Base-by-base conservation (phyloP, 2,329 filamentous ascomycete species). In the Drechslerella coelobrocha region DNA sequence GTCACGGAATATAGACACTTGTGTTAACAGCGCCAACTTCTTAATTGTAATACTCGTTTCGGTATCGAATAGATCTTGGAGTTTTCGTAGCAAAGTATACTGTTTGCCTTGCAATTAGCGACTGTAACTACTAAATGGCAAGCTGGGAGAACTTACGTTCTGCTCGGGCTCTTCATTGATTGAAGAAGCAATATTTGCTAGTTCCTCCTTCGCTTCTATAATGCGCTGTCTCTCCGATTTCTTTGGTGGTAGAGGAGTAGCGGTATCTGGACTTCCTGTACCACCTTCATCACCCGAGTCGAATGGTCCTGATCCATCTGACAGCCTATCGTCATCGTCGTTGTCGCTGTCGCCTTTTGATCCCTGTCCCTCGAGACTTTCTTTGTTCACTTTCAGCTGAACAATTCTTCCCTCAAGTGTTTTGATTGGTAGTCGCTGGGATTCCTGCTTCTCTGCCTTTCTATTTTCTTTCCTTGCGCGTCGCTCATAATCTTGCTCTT, bases 141-240 rank as follows among this genome's bases (percentile, higher is more conserved):
- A 4, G 31, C 14, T 41, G 2, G 21, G 24, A n/a, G 19, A 41
- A 45, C 87, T 86, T 41, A 89, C 85, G 78, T 99, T 88, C 78
- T 97, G 93, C 78, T 99, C 95, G 0, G 94, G 94, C 72, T 94
- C 88, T 78, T 97, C 92, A 76, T 94, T 97, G 76, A 99, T 84
- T 55, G 88, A 81, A 51, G 84, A 84, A 1, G 92, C 94, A 69
- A 95, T 85, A 75, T 88, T 88, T 19, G 94, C 93, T 62, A 99
- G 81, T 77, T 97, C 92, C 78, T 97, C 94, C 78, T 99, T 96
- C 8, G 92, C 92, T 72, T 89, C 86, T 23, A 90, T 76, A 53
- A 99, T 89, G 79, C 96, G 90, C 76, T 96, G 86, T 66, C 88
- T 85, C 73, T 89, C 83, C 0, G 92, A 86, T 27, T 95, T 82